Conservation (phyloP, 805 yeast genomes). For the Torulaspora indica region DNA sequence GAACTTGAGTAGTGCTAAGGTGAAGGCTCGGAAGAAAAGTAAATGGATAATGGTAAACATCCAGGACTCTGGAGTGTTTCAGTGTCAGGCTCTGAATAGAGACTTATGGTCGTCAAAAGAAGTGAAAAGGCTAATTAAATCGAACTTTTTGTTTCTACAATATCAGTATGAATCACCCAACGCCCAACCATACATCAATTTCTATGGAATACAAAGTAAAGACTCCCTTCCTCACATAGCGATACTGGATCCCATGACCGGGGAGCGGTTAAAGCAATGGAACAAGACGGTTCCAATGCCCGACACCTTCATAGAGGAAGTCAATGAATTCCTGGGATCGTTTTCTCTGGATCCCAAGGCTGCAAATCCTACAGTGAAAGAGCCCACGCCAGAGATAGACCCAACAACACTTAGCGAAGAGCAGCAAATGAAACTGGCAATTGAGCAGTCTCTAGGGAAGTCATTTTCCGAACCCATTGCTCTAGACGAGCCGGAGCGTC, state of each 20-base stretch:
- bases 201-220: conserved; percentile 57
- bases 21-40: conserved; percentile 50
- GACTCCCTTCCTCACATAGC: conserved; percentile 76
- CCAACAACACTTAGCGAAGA: conserved; percentile 71
- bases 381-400: conserved; percentile 52
- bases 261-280: conserved; percentile 83
- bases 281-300: conserved; percentile 55
- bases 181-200: conserved; percentile 66
- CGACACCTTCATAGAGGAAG: conserved; percentile 58
- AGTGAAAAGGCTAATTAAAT: conserved; percentile 59
- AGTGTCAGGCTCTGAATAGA: conserved; percentile 84
- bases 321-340: conserved; percentile 59
- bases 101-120: conserved; percentile 81
- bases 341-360: conserved; percentile 62
- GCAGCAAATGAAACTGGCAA: conserved; percentile 74
- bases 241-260: conserved; percentile 90
- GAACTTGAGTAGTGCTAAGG: conserved; percentile 68
- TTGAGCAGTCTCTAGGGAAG: conserved; percentile 55
- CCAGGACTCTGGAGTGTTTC: conserved; percentile 80
- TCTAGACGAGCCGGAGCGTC: conserved; percentile 19
- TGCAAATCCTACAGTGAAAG: conserved; percentile 61
- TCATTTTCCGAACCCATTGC: conserved; percentile 28
- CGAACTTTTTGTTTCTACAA: conserved; percentile 78
- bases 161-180: conserved; percentile 72
- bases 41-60: conserved; percentile 87